Evolutionary conservation across 2,329 filamentous ascomycete genomes (phyloP).

Genomic region (Thielaviopsis punctulata): DNA sequence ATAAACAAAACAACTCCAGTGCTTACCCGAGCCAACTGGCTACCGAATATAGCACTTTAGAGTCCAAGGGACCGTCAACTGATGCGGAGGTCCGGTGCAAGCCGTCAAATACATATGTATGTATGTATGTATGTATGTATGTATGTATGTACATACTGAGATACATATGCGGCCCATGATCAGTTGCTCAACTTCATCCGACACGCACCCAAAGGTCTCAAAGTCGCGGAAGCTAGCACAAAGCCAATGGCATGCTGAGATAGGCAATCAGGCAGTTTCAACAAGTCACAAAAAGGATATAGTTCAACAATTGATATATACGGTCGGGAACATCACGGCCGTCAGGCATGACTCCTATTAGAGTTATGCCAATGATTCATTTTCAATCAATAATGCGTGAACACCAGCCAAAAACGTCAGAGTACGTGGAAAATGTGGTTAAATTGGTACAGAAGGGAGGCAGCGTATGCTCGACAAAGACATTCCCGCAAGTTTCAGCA

Average conservation of each 20-base stretch:
- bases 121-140: too few species aligned
- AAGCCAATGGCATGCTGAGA: not conserved
- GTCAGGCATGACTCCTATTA: constrained; percentile 3
- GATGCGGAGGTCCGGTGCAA: too few species aligned
- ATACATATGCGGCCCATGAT: too few species aligned
- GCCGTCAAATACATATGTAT: too few species aligned
- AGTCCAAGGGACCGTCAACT: too few species aligned
- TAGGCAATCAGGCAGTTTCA: not conserved
- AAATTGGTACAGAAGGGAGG: constrained; percentile 13
- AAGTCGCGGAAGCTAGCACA: not conserved
- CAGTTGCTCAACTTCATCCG: too few species aligned
- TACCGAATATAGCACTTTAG: too few species aligned
- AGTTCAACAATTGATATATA: not conserved
- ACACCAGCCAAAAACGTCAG: constrained; percentile 6
- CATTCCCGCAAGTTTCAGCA: constrained; percentile 12
- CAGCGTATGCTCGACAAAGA: constrained; percentile 12
- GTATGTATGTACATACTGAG: too few species aligned
- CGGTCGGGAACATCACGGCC: constrained; percentile 4
- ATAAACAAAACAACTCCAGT: too few species aligned
- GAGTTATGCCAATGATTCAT: constrained; percentile 9
- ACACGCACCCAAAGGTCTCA: not conserved
- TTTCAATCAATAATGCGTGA: constrained; percentile 1
- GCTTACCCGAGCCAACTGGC: too few species aligned
- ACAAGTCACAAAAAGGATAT: constrained; percentile 1
- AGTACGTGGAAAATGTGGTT: constrained; percentile 12